Evolutionary conservation across 495 filamentous ascomycete species (phyloP), one percentile per base, ranked within the genome.

Genomic region (Aspergillus funiculosus): DNA sequence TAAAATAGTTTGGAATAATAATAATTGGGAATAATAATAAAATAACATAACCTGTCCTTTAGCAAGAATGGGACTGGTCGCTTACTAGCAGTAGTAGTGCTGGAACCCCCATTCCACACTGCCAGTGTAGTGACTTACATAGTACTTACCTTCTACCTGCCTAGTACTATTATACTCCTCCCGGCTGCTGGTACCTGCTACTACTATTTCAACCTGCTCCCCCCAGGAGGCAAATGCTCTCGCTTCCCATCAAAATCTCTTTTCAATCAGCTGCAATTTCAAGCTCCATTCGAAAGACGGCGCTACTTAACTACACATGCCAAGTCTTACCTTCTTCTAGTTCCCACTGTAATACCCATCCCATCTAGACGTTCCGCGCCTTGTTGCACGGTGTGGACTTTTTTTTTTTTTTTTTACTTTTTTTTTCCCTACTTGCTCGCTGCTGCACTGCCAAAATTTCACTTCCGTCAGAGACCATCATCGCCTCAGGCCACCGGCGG

Each of bases 401-500:
- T 38, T 51, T 38, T 39, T 39, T 48, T 42, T 52, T 29, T 38
- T 46, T 21, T 21, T 42, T 36, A 20, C 20, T 48, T 38, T 47
- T 47, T 50, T 45, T 19, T 39, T 32, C 43, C 50, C 34, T 20
- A 22, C 15, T 39, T 48, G 40, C 24, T 28, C 29, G 9, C 15
- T 18, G 32, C 17, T 37, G 43, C 32, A 32, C 43, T 25, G 20
- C 10, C 28, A 14, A 1, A 32, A 36, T 47, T 39, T 59, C 52
- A 49, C 55, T 61, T 59, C 56, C 63, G 66, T 67, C 64, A 67
- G 58, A 47, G 39, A 35, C 45, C 26, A 32, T 25, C 24, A 38
- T 40, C 57, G 66, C 62, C 66, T 68, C 56, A 66, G 63, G 67
- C 61, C 53, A 40, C 39, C 51, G 9, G 29, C 53, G 53, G 53